Evolutionary conservation across 2,329 filamentous ascomycete genomes (phyloP).

Genomic region (Grosmannia clavigera): DNA sequence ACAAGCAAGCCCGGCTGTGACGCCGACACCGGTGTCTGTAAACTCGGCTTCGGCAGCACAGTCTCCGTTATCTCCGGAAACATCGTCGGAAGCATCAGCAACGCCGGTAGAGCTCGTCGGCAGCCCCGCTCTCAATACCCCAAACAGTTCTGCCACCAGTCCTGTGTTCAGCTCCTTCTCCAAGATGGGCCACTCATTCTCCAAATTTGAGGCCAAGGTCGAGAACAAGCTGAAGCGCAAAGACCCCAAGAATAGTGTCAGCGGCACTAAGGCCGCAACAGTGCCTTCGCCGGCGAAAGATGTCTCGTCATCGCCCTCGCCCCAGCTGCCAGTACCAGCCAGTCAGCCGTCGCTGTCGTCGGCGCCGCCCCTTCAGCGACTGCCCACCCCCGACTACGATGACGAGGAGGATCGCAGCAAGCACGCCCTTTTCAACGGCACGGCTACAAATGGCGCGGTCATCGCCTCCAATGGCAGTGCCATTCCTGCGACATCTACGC

Average conservation of each 20-base stretch:
- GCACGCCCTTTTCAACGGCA: conserved; percentile 10
- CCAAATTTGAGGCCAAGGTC: conserved; percentile 15
- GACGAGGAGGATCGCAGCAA: conserved; percentile 21
- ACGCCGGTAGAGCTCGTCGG: not conserved
- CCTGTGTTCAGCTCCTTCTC: not conserved
- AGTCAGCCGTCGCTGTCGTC: not conserved
- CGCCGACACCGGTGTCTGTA: not conserved
- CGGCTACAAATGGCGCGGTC: conserved; percentile 11
- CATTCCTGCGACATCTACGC: not conserved
- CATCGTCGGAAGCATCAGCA: not conserved
- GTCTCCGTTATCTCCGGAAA: too few species aligned
- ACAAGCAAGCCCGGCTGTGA: conserved; percentile 2
- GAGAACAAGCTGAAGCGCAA: conserved; percentile 9
- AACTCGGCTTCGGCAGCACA: too few species aligned
- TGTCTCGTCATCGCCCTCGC: not conserved
- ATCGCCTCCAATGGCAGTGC: not conserved
- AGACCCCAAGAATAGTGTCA: not conserved
- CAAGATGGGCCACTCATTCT: conserved; percentile 17
- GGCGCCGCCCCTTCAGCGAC: conserved; percentile 19
- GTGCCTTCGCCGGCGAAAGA: not conserved
- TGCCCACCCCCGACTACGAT: conserved; percentile 38
- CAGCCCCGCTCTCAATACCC: not conserved
- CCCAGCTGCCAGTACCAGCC: not conserved
- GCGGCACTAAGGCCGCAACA: not conserved
- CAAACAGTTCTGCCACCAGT: not conserved